Percentiles rank a stretch among this genome's conserved stretches.
Conservation (phyloP, 2,329 filamentous ascomycete genomes). For the Arthrobotrys conoides region DNA sequence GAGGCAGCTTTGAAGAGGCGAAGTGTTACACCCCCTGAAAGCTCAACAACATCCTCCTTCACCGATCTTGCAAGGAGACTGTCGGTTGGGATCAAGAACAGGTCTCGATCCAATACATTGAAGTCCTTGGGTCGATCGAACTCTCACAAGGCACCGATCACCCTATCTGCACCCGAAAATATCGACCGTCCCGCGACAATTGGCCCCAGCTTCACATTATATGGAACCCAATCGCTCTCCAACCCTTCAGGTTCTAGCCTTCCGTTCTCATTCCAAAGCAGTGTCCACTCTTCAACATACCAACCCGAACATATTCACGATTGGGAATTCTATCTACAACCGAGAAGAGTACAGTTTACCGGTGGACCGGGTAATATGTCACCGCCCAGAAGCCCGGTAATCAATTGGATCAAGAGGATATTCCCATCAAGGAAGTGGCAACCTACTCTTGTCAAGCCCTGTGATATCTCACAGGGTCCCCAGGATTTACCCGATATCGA, state of each 20-base stretch:
- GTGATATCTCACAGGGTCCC: constrained; percentile 51
- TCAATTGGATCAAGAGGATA: constrained; percentile 58
- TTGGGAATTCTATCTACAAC: constrained; percentile 59
- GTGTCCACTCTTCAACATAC: constrained; percentile 55
- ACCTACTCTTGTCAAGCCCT: constrained; percentile 53
- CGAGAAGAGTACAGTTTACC: constrained; percentile 49
- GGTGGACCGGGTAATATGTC: constrained; percentile 54
- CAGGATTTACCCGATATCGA: constrained; percentile 53
- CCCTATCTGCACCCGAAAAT: constrained; percentile 49
- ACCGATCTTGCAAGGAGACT: constrained; percentile 55
- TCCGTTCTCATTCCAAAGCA: constrained; percentile 58
- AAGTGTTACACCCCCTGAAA: constrained; percentile 50
- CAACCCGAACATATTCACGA: constrained; percentile 56
- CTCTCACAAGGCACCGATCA: constrained; percentile 50
- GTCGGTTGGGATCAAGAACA: constrained; percentile 51
- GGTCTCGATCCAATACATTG: constrained; percentile 55
- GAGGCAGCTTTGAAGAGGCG: constrained; percentile 56
- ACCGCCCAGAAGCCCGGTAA: constrained; percentile 50
- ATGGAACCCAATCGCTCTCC: constrained; percentile 51
- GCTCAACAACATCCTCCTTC: constrained; percentile 44
- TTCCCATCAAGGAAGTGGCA: constrained; percentile 52
- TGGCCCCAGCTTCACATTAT: constrained; percentile 57
- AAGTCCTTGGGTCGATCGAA: constrained; percentile 54
- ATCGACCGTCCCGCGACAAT: constrained; percentile 55
- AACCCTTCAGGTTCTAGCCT: constrained; percentile 57